These are phyloP conservation scores for Handroanthus guayacan DNA, from an alignment of 257 asterid genomes.

Conservation along the genomic window DNA sequence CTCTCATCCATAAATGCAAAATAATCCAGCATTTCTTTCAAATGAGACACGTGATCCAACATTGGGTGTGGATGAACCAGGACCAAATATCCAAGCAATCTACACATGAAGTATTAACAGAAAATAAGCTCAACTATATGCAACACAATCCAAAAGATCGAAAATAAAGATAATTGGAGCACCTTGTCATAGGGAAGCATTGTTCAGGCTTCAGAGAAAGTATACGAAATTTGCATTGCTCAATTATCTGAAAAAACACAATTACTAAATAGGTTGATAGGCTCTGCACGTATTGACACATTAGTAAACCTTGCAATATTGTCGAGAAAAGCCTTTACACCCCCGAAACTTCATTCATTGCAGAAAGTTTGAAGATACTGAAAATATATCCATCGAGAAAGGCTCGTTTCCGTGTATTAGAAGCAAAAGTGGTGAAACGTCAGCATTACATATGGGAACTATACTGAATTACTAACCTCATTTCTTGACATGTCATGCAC, in stretches of 20 bases:
- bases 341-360: background rate
- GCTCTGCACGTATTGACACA: slow-evolving; percentile 1
- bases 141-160: slow-evolving; percentile 30
- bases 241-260: slow-evolving; percentile 65
- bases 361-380: background rate
- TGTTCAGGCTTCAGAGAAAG: slow-evolving; percentile 82
- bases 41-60: slow-evolving; percentile 71
- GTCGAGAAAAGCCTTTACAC: background rate
- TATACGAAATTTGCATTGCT: slow-evolving; percentile 80
- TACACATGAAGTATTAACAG: slow-evolving; percentile 33
- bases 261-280: slow-evolving; percentile 27
- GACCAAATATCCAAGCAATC: slow-evolving; percentile 71
- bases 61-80: slow-evolving; percentile 69
- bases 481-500: slow-evolving; percentile 88
- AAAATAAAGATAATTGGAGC: slow-evolving; percentile 15
- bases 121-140: slow-evolving; percentile 30
- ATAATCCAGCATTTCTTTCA: slow-evolving; percentile 90
- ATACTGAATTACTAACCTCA: slow-evolving; percentile 59
- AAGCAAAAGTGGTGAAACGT: slow-evolving; percentile 28
- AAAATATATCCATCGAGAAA: slow-evolving; percentile 8
- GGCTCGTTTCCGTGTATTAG: slow-evolving; percentile 1
- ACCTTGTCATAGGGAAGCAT: slow-evolving; percentile 70
- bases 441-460: slow-evolving; percentile 6
- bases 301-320: background rate
- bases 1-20: slow-evolving; percentile 70